These are phyloP conservation scores for Pichia scutulata DNA, from an alignment of 805 yeast genomes.

Conservation along the genomic window DNA sequence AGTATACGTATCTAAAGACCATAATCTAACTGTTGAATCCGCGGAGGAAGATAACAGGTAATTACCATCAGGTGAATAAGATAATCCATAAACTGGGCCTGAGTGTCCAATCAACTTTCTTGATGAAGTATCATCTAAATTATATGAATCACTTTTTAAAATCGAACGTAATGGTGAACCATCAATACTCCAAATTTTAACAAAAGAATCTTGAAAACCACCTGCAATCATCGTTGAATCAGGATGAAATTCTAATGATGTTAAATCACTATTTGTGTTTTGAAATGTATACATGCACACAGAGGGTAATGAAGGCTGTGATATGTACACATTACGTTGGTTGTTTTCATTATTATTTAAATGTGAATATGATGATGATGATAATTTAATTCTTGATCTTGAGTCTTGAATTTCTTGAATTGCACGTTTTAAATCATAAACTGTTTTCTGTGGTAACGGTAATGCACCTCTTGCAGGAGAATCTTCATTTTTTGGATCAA, in stretches of 20 bases:
- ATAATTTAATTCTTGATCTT: constrained; percentile 62
- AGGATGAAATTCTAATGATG: constrained; percentile 79
- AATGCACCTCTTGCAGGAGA: constrained; percentile 68
- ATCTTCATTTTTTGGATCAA: constrained; percentile 45
- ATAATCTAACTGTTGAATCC: constrained; percentile 83
- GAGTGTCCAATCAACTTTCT: constrained; percentile 79
- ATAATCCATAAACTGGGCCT: constrained; percentile 86
- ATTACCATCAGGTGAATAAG: constrained; percentile 85
- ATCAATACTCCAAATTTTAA: constrained; percentile 88
- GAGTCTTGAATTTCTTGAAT: constrained; percentile 76
- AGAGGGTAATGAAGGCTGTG: constrained; percentile 79
- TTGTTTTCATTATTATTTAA: constrained; percentile 5
- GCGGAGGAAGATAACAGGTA: constrained; percentile 79
- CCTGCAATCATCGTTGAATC: constrained; percentile 86
- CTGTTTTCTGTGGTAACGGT: constrained; percentile 81
- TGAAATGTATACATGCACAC: constrained; percentile 98
- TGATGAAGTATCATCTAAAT: constrained; percentile 22
- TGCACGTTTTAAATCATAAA: constrained; percentile 72
- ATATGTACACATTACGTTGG: not conserved
- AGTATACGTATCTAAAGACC: constrained; percentile 90
- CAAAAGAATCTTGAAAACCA: constrained; percentile 87
- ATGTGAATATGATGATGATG: constrained; percentile 31
- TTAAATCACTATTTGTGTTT: constrained; percentile 83
- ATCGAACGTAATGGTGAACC: constrained; percentile 73
- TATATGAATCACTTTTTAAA: constrained; percentile 46